A percentile compares a stretch with the other conserved stretches of the same genome.
phyloP scores from a whole-genome alignment of 129 eudicot genomes.

The Flaveria sonorensis region DNA sequence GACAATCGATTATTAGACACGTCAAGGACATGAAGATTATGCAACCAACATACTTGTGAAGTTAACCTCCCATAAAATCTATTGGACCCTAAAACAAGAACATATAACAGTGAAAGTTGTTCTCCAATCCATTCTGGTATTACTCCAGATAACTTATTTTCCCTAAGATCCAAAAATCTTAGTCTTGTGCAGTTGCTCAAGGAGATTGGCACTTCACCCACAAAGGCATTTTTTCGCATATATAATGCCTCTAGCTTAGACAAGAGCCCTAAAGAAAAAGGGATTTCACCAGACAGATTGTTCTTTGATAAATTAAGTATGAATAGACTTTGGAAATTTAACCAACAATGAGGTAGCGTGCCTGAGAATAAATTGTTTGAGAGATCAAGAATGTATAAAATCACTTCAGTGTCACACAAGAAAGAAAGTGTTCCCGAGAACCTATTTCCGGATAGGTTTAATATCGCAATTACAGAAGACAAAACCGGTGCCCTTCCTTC shows the following conservation, averaged over 20 bases:
- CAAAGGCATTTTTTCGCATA: slow-evolving; percentile 23
- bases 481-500: slow-evolving; percentile 11
- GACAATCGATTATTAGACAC: slow-evolving; percentile 28
- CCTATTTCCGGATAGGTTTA: slow-evolving; percentile 38
- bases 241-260: neutral
- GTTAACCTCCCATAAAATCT: slow-evolving; percentile 31
- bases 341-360: slow-evolving; percentile 35
- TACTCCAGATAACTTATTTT: slow-evolving; percentile 30
- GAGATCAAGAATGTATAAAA: slow-evolving; percentile 23
- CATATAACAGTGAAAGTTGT: slow-evolving; percentile 11
- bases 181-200: slow-evolving; percentile 25
- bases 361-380: slow-evolving; percentile 30
- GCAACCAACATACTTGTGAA: slow-evolving; percentile 19
- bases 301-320: slow-evolving; percentile 37
- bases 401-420: neutral
- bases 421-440: slow-evolving; percentile 28
- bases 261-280: slow-evolving; percentile 27
- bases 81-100: slow-evolving; percentile 32
- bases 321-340: too few relatives aligned
- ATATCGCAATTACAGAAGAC: neutral
- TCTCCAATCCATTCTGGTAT: slow-evolving; percentile 41
- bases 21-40: slow-evolving; percentile 28
- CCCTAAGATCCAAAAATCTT: slow-evolving; percentile 27
- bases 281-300: slow-evolving; percentile 30
- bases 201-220: slow-evolving; percentile 33